phyloP scores from a whole-genome alignment of 768 basidiomycete genomes.

The Megacollybia marginata region DNA sequence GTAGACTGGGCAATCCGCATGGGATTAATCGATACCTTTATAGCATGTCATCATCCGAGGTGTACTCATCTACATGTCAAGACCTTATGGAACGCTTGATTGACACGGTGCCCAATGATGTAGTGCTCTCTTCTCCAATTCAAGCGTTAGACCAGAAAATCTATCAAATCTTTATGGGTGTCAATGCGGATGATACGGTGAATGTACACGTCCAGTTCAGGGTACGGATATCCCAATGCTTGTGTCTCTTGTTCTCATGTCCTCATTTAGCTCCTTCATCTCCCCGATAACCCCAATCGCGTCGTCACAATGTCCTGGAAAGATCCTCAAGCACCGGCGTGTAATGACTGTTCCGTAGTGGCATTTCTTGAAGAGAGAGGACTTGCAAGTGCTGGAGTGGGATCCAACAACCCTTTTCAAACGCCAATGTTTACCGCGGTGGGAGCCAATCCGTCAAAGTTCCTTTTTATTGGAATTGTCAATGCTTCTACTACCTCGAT shows the following conservation, averaged over 20 bases:
- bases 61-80: constrained; percentile 31
- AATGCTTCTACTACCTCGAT: constrained; percentile 28
- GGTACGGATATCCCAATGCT: constrained; percentile 16
- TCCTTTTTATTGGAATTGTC: constrained; percentile 36
- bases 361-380: no score
- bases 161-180: constrained; percentile 23
- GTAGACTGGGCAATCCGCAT: not conserved
- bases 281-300: not conserved
- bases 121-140: constrained; percentile 39
- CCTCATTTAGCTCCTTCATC: not conserved
- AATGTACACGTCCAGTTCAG: constrained; percentile 32
- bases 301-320: not conserved
- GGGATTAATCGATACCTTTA: not conserved
- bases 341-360: not conserved
- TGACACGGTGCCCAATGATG: constrained; percentile 38
- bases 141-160: constrained; percentile 36
- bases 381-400: no score
- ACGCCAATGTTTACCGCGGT: no score
- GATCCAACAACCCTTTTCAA: no score
- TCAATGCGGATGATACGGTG: constrained; percentile 26
- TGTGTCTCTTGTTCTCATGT: not conserved
- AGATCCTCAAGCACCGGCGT: not conserved
- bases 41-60: constrained; percentile 23
- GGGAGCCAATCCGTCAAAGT: constrained; percentile 18
- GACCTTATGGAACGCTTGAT: constrained; percentile 37